Conservation (phyloP, 176 grass and related monocot species). For the Juncus inflexus region DNA sequence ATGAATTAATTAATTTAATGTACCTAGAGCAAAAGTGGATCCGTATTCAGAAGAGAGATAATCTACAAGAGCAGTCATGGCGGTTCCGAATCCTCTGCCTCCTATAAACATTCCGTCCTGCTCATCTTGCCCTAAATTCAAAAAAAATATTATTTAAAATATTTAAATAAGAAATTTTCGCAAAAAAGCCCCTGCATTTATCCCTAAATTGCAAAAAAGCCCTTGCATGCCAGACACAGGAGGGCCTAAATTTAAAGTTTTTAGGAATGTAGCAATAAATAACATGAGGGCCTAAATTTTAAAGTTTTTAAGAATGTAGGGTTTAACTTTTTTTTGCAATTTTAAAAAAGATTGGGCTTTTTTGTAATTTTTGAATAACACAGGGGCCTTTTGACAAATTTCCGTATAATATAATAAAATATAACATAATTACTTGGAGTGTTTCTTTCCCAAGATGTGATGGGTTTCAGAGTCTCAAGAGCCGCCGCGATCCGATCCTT, state of each 20-base stretch:
- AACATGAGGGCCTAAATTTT: too few relatives aligned
- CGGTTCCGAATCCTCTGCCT: conserved; percentile 72
- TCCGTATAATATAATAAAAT: too few relatives aligned
- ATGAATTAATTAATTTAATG: conserved; percentile 19
- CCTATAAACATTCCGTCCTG: conserved; percentile 71
- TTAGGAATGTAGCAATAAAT: too few relatives aligned
- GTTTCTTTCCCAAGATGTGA: conserved; percentile 81
- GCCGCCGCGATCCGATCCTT: conserved; percentile 69
- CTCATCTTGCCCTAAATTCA: conserved; percentile 43
- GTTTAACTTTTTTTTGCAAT: too few relatives aligned
- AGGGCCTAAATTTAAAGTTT: too few relatives aligned
- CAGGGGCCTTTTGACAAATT: too few relatives aligned
- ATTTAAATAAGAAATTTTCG: not conserved
- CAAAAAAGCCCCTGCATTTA: too few relatives aligned
- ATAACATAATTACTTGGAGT: conserved; percentile 23
- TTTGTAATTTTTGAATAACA: too few relatives aligned
- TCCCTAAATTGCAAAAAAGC: too few relatives aligned
- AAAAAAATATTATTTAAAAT: conserved; percentile 7
- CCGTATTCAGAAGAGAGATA: conserved; percentile 91
- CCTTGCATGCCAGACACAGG: too few relatives aligned
- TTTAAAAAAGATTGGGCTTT: too few relatives aligned
- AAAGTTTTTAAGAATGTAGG: too few relatives aligned
- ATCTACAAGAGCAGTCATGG: conserved; percentile 70
- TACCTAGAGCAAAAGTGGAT: conserved; percentile 88
- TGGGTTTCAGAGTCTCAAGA: conserved; percentile 72